Percentiles rank a stretch among this genome's conserved stretches.
These are phyloP conservation scores for Coelastrella sp. DNA, from an alignment of 139 green algal genomes.

Conservation along the genomic window DNA sequence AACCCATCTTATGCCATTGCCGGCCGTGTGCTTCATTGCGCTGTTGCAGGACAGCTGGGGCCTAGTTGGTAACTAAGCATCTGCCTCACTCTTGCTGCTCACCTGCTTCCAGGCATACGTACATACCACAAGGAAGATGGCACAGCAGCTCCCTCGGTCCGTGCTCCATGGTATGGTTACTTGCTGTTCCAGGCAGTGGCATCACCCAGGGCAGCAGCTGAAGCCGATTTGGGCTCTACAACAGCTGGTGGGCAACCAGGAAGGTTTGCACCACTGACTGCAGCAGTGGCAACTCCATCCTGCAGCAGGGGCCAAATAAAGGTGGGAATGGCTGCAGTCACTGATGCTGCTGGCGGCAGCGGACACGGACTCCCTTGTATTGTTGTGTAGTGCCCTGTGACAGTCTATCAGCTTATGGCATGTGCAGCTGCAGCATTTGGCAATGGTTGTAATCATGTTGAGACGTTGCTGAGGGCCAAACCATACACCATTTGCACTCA, in stretches of 20 bases:
- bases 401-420: too few species aligned
- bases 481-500: too few species aligned
- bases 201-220: neutral
- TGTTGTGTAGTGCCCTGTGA: too few species aligned
- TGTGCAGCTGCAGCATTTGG: too few species aligned
- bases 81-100: neutral
- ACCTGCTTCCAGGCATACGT: conserved; percentile 1
- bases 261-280: neutral
- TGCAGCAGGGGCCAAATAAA: conserved; percentile 32
- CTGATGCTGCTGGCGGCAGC: neutral
- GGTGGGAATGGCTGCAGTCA: neutral
- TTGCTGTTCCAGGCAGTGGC: conserved; percentile 40
- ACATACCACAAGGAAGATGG: conserved; percentile 21
- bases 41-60: too few species aligned
- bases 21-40: too few species aligned
- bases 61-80: neutral
- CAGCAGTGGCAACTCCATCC: conserved; percentile 2
- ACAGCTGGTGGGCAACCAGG: neutral
- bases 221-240: neutral
- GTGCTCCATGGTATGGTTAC: conserved; percentile 42
- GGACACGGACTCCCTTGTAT: neutral
- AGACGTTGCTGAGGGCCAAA: too few species aligned
- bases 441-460: too few species aligned
- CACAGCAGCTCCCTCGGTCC: neutral
- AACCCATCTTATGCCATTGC: too few species aligned